Conservation (phyloP, 2,329 filamentous ascomycete species). For the Nothopassalora personata region DNA sequence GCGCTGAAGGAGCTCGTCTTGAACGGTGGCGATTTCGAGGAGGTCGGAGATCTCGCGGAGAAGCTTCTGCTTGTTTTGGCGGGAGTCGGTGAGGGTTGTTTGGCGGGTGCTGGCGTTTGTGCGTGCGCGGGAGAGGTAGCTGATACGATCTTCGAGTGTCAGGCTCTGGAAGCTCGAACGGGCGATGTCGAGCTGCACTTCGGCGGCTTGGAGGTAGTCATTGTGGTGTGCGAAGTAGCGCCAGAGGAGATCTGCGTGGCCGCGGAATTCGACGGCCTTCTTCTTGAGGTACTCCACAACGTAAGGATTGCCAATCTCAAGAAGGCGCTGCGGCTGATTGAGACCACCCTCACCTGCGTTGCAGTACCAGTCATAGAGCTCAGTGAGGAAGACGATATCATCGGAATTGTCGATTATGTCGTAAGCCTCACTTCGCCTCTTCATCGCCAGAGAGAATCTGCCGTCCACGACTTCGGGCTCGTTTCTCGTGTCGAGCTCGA, state of each 20-base stretch:
- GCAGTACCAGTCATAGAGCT: slow-evolving; percentile 92
- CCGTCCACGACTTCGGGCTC: slow-evolving; percentile 75
- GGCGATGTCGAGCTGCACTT: slow-evolving; percentile 77
- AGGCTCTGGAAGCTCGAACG: slow-evolving; percentile 70
- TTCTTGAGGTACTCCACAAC: slow-evolving; percentile 81
- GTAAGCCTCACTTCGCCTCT: slow-evolving; percentile 82
- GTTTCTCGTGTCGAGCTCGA: slow-evolving; percentile 64
- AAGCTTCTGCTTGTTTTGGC: slow-evolving; percentile 68
- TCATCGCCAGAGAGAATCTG: slow-evolving; percentile 66
- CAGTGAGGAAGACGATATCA: slow-evolving; percentile 92
- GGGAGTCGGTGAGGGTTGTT: slow-evolving; percentile 58
- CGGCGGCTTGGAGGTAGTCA: slow-evolving; percentile 78
- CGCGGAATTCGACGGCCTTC: slow-evolving; percentile 64
- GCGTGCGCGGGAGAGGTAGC: slow-evolving; percentile 83
- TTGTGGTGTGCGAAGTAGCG: slow-evolving; percentile 82
- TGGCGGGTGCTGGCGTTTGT: slow-evolving; percentile 85
- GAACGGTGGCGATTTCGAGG: slow-evolving; percentile 89
- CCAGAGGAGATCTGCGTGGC: slow-evolving; percentile 86
- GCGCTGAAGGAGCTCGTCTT: slow-evolving; percentile 81
- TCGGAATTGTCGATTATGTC: slow-evolving; percentile 79
- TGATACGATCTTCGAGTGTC: slow-evolving; percentile 77
- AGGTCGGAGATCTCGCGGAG: slow-evolving; percentile 79
- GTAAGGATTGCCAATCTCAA: slow-evolving; percentile 77
- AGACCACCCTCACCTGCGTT: slow-evolving; percentile 52
- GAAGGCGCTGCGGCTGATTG: slow-evolving; percentile 76